Base-by-base conservation (phyloP, 192 early-diverging fungal genomes). In the Globomyces pollinis-pini region DNA sequence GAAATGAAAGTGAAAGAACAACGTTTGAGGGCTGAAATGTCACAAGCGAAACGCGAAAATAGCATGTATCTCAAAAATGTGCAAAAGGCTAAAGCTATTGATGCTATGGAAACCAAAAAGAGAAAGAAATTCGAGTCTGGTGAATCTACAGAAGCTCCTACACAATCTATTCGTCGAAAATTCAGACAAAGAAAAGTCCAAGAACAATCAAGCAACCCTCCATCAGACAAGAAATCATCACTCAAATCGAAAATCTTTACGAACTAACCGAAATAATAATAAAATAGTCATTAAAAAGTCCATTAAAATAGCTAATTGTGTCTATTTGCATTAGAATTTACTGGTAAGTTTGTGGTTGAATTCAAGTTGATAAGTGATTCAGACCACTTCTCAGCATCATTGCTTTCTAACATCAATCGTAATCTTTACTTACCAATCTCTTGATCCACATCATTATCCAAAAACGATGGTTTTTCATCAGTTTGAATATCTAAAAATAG, bases 41-140 rank as follows among this genome's bases (percentile, higher is more conserved):
- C 67, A 26, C 89, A 91, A 71, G 87, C 88, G 11, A 84, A 85
- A 62, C 72, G 88, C 34, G 95, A 98, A 61, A 87, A 86, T 49
- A 91, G 92, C 67, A 80, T 75, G 2, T 95, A 93, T 69, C 35
- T 93, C 50, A 82, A 75, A 62, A 98, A 90, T 65, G 93, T 98
- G 26, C 87, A 86, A 33, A 83, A 81, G 55, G 80, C 89, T 23
- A 93, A 92, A 77, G 96, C 90, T 85, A 76, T 92, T 45, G 72
- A 79, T 45, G 81, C 77, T 32, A 90, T 94, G 50, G 80, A 88
- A 69, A 75, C 75, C 6, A 87, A 80, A 63, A 83, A 87, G 67
- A 18, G 47, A 18, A 50, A 50, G 24, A 36, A 36, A 9, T 6
- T 9, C 35, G 35, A 36, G 13, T 13, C 35, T n/a, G 41, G 16